Evolutionary conservation across 2,329 filamentous ascomycete species (phyloP), one percentile per base, ranked within the genome.

Genomic region (Trichophyton mentagrophytes): DNA sequence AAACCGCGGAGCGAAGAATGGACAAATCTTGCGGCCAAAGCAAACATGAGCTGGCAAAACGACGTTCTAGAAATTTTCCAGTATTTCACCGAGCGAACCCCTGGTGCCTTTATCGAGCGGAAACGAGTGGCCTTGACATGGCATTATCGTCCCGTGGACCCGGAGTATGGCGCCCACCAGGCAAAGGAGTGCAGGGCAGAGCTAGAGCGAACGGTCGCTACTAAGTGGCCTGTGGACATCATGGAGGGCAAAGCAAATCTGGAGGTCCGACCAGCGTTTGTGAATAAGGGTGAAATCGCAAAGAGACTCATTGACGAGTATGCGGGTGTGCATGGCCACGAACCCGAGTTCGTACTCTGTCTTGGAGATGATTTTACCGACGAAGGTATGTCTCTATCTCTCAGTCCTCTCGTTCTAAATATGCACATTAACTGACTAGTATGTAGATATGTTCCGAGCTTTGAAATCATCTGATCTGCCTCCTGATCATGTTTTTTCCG

Each of bases 241-340:
- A 97, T 97, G 90, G 83, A 85, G 0, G 93, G 93, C 67, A 99
- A 97, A 77, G 92, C 92, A 64, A 97, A 97, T 71, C 80, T 99
- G 27, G 93, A 99, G 74, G 92, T 97, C 36, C 86, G 93, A n/a
- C 92, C 92, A 30, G 91, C 86, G 0, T 96, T 95, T 69, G 90
- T 99, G 77, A 97, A 97, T 80, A 99, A 99, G 79, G 93, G 93
- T 33, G 90, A 95, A 74, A 97, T 97, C 65, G 89, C 86, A 15
- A 91, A 90, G 76, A 85, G 86, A 4, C 80, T 99, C 17, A 85
- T 97, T 42, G 77, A 83, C 22, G 85, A 85, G 56, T 95, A 95
- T 73, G 57, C 57, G 25, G 85, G 78, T 46, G 71, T 67, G 5
- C 77, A 74, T 1, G 78, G 79, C 3, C 78, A 84, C 58, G 81